These are phyloP conservation scores for Vigna trinervia DNA, from an alignment of 306 rosid genomes.

Conservation along the genomic window DNA sequence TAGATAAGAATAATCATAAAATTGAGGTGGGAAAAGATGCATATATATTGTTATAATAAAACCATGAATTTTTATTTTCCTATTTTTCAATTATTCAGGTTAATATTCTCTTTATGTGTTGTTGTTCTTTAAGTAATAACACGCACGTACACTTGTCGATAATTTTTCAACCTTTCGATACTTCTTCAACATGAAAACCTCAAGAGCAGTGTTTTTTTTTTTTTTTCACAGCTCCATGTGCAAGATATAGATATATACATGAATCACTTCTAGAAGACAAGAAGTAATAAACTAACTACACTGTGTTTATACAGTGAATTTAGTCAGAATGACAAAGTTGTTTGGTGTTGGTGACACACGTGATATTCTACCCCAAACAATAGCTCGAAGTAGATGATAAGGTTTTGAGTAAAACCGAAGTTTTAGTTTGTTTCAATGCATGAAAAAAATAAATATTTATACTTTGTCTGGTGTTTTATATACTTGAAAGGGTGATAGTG, in stretches of 20 bases:
- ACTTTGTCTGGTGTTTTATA: not conserved
- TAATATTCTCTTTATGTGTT: not conserved
- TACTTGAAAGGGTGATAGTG: not conserved
- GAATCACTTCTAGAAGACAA: constrained; percentile 31
- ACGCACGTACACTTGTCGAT: not conserved
- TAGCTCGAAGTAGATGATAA: not conserved
- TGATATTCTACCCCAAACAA: constrained; percentile 3
- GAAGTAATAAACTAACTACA: not conserved
- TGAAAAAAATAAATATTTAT: not conserved
- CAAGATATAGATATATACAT: not conserved
- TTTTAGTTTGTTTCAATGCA: not conserved
- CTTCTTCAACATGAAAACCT: not conserved
- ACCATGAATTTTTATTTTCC: too few species aligned
- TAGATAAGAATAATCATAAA: too few species aligned
- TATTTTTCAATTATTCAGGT: not conserved
- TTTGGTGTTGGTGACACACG: not conserved
- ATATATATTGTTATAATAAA: too few species aligned
- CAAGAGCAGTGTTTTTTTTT: not conserved
- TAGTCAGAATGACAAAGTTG: constrained; percentile 7
- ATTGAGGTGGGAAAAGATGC: too few species aligned
- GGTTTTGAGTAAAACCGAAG: not conserved
- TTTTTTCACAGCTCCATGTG: not conserved
- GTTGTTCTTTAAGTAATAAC: not conserved
- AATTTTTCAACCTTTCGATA: not conserved
- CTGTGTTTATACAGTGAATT: constrained; percentile 23